Conservation (phyloP, 306 rosid genomes). For the Sechiopsis laciniata region DNA sequence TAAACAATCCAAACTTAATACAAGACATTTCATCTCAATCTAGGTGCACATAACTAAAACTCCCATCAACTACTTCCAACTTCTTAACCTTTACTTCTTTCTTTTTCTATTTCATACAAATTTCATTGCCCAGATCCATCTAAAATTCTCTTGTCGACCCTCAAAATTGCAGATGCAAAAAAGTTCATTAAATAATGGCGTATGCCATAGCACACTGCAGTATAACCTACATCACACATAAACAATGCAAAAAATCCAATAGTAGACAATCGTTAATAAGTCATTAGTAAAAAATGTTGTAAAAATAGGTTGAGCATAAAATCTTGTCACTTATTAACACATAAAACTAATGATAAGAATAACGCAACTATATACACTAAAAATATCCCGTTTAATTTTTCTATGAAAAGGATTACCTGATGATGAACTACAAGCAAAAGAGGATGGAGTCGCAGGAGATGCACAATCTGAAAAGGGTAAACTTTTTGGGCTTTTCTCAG, state of each 20-base stretch:
- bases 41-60: not conserved
- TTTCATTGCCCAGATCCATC: not conserved
- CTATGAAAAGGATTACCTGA: constrained; percentile 47
- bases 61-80: not conserved
- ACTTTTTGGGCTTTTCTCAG: constrained; percentile 65
- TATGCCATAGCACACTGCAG: not conserved
- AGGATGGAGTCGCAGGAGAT: constrained; percentile 94
- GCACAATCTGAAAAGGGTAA: constrained; percentile 60
- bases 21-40: not conserved
- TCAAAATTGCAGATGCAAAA: not conserved
- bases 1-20: no score
- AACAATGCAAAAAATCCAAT: not conserved
- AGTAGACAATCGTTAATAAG: not conserved
- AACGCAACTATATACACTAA: not conserved
- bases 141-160: not conserved
- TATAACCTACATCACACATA: not conserved
- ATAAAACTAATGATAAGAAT: not conserved
- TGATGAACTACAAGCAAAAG: constrained; percentile 94
- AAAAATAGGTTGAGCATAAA: not conserved
- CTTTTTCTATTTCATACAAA: not conserved
- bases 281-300: not conserved
- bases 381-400: not conserved
- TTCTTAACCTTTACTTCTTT: not conserved
- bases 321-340: not conserved
- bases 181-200: not conserved